A percentile compares a stretch with the other conserved stretches of the same genome.
Conservation (phyloP, 2,329 filamentous ascomycete species). For the Cadophora malorum region DNA sequence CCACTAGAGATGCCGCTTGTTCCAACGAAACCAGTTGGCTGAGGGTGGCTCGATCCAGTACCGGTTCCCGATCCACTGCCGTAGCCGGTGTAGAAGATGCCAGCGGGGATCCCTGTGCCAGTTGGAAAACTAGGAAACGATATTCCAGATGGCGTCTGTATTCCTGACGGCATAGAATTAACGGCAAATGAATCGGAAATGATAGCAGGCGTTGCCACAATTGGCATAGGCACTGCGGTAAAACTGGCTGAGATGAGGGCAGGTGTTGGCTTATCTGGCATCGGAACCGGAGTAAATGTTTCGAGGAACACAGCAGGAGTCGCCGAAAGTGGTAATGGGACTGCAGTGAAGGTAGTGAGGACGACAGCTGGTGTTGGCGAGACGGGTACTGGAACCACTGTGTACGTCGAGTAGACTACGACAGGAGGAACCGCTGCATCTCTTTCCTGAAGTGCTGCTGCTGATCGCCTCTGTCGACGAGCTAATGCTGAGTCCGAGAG, state of each 20-base stretch:
- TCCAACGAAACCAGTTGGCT: conserved; percentile 25
- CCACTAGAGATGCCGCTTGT: conserved; percentile 17
- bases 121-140: conserved; percentile 24
- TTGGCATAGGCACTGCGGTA: conserved; percentile 2
- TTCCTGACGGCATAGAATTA: not conserved
- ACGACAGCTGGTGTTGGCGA: conserved; percentile 9
- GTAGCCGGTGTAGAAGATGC: conserved; percentile 27
- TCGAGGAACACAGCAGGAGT: not conserved
- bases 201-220: not conserved
- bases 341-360: conserved; percentile 29
- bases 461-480: conserved; percentile 19
- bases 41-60: conserved; percentile 27
- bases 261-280: not conserved
- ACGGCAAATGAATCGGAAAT: not conserved
- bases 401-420: conserved; percentile 7
- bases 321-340: conserved; percentile 25
- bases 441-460: conserved; percentile 10
- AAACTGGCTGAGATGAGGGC: not conserved
- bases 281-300: not conserved
- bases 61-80: conserved; percentile 20
- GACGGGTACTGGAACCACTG: conserved; percentile 10
- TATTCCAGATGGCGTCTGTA: conserved; percentile 18
- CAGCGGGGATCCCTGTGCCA: conserved; percentile 23
- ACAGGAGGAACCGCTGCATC: conserved; percentile 1
- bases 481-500: conserved; percentile 31